phyloP scores from a whole-genome alignment of 352 stramenopile species.

The Bremia lactucae region DNA sequence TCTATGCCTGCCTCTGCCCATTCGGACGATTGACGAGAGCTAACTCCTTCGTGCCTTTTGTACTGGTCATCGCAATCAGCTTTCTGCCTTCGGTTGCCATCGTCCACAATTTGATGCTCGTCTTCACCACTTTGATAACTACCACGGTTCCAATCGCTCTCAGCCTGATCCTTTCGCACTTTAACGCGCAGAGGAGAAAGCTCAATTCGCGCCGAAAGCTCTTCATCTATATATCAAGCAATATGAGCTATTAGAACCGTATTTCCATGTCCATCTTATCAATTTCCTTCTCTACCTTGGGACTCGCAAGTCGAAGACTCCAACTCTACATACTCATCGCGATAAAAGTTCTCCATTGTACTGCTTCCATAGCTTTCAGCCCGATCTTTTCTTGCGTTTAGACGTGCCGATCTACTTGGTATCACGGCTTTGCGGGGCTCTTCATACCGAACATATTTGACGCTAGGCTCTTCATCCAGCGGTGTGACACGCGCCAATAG shows the following conservation, averaged over 20 bases:
- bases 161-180: conserved; percentile 12
- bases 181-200: conserved; percentile 14
- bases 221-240: conserved; percentile 20
- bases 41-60: conserved; percentile 9
- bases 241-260: conserved; percentile 1
- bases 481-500: conserved; percentile 61
- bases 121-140: conserved; percentile 15
- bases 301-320: conserved; percentile 44
- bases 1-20: conserved; percentile 37
- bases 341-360: conserved; percentile 10
- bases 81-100: conserved; percentile 7
- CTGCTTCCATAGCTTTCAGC: conserved; percentile 19
- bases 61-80: conserved; percentile 24
- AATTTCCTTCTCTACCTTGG: conserved; percentile 27
- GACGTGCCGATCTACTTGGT: background rate
- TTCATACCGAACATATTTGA: conserved; percentile 31
- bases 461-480: conserved; percentile 32
- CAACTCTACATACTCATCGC: conserved; percentile 47
- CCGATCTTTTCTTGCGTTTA: conserved; percentile 7
- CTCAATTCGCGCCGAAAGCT: conserved; percentile 8
- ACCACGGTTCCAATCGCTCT: conserved; percentile 15
- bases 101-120: conserved; percentile 13
- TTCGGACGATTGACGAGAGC: conserved; percentile 13
- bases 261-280: background rate
- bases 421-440: conserved; percentile 5